A percentile compares a stretch with the other conserved stretches of the same genome.
Evolutionary conservation across 306 rosid genomes (phyloP).

Genomic region (Dryas alaskensis): DNA sequence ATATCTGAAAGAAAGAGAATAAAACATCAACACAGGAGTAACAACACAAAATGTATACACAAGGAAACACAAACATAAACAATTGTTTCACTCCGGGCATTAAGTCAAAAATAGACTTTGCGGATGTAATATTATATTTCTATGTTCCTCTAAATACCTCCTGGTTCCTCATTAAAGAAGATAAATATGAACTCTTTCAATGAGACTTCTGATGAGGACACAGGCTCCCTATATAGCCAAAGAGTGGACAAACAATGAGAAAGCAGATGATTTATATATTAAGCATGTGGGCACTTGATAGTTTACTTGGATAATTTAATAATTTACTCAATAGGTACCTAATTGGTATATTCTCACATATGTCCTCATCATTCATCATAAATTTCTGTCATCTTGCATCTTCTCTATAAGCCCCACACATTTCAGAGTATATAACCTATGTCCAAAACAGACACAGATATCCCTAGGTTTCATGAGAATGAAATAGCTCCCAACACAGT

Average conservation of each 20-base stretch:
- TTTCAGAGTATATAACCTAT: too few relatives aligned
- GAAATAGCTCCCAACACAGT: conserved; percentile 13
- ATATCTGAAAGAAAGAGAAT: conserved; percentile 55
- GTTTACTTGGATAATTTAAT: neutral
- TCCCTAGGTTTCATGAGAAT: neutral
- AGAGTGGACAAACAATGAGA: conserved; percentile 1
- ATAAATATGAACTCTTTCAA: neutral
- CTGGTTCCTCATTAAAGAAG: neutral
- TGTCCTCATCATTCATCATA: too few relatives aligned
- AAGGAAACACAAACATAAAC: conserved; percentile 4
- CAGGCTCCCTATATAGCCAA: neutral
- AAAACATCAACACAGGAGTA: conserved; percentile 17
- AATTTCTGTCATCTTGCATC: too few relatives aligned
- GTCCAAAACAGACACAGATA: too few relatives aligned
- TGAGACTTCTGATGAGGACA: neutral
- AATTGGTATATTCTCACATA: neutral
- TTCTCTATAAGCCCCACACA: too few relatives aligned
- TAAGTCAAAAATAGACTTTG: neutral
- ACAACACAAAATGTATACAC: neutral
- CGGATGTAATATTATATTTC: neutral
- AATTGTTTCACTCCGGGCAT: conserved; percentile 4
- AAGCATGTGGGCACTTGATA: neutral
- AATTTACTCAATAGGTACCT: neutral
- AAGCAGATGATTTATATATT: neutral
- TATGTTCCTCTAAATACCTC: neutral